Evolutionary conservation across 139 green algal species (phyloP).

Genomic region (Closterium sp.): DNA sequence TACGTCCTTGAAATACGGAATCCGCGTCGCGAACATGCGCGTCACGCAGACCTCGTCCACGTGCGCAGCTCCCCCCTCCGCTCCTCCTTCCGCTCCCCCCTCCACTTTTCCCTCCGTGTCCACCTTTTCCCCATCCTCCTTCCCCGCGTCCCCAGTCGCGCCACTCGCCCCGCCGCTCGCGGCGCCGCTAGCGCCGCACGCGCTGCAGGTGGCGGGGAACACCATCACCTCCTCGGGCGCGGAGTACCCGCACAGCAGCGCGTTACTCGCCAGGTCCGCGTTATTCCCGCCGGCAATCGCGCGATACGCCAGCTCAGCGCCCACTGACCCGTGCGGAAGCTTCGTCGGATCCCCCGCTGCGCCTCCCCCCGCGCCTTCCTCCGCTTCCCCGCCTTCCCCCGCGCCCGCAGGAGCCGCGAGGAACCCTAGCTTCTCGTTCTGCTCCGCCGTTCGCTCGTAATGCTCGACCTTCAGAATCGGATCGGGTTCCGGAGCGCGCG

Average conservation of each 20-base stretch:
- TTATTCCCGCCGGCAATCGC: conserved; percentile 28
- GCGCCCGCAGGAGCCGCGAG: neutral
- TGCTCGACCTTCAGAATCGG: neutral
- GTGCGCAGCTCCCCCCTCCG: neutral
- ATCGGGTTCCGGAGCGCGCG: conserved; percentile 15
- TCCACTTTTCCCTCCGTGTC: neutral
- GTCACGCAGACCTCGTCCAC: conserved; percentile 24
- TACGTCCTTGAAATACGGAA: conserved; percentile 69
- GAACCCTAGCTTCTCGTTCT: conserved; percentile 42
- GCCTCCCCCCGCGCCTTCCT: neutral
- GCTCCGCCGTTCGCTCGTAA: conserved; percentile 21
- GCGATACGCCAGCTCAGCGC: neutral
- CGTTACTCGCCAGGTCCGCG: neutral
- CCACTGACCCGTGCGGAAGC: conserved; percentile 19
- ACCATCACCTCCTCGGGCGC: conserved; percentile 61
- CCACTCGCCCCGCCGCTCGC: too few species aligned
- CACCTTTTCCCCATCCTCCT: neutral
- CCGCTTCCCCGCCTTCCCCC: neutral
- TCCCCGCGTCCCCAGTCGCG: neutral
- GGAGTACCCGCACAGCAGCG: conserved; percentile 44
- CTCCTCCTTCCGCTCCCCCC: neutral
- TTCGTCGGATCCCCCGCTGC: neutral
- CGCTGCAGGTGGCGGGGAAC: conserved; percentile 60
- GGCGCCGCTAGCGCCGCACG: conserved; percentile 48
- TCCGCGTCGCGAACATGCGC: conserved; percentile 60